Evolutionary conservation across 2,329 filamentous ascomycete species (phyloP).

Genomic region (Scytalidium sp.): DNA sequence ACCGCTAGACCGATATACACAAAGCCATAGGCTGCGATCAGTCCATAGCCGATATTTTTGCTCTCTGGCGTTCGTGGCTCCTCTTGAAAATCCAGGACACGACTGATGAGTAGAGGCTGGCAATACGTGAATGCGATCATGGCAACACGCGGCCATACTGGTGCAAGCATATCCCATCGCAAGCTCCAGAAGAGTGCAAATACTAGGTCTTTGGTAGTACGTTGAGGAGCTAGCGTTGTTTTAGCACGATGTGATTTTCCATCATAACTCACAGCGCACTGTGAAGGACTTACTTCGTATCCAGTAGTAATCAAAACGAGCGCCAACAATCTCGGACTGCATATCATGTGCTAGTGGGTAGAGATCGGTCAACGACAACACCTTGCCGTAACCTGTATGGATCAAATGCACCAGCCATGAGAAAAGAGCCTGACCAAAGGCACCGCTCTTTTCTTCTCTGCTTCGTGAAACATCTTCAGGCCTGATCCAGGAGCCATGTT

Average conservation of each 20-base stretch:
- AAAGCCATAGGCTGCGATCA: slow-evolving; percentile 38
- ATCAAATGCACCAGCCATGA: slow-evolving; percentile 35
- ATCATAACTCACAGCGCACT: too few species aligned
- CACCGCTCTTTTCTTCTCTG: slow-evolving; percentile 30
- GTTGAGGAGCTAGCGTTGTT: background rate
- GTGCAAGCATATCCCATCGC: slow-evolving; percentile 27
- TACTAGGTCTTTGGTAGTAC: slow-evolving; percentile 7
- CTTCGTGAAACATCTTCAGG: background rate
- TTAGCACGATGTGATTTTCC: background rate
- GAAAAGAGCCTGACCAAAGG: slow-evolving; percentile 32
- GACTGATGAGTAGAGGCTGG: slow-evolving; percentile 42
- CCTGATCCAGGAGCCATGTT: slow-evolving; percentile 22
- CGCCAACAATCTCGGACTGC: slow-evolving; percentile 15
- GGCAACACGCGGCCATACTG: slow-evolving; percentile 34
- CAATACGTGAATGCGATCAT: slow-evolving; percentile 39
- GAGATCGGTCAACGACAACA: slow-evolving; percentile 24
- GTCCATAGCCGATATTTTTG: slow-evolving; percentile 30
- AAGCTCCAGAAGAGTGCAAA: slow-evolving; percentile 19
- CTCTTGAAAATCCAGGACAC: slow-evolving; percentile 30
- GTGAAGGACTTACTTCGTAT: background rate
- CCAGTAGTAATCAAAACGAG: slow-evolving; percentile 20
- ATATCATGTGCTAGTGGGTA: slow-evolving; percentile 26
- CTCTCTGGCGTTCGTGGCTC: slow-evolving; percentile 21
- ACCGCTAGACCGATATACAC: slow-evolving; percentile 42
- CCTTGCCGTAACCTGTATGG: slow-evolving; percentile 17